Evolutionary conservation across 441 rosid genomes (phyloP).

Genomic region (Populus tomentosa): DNA sequence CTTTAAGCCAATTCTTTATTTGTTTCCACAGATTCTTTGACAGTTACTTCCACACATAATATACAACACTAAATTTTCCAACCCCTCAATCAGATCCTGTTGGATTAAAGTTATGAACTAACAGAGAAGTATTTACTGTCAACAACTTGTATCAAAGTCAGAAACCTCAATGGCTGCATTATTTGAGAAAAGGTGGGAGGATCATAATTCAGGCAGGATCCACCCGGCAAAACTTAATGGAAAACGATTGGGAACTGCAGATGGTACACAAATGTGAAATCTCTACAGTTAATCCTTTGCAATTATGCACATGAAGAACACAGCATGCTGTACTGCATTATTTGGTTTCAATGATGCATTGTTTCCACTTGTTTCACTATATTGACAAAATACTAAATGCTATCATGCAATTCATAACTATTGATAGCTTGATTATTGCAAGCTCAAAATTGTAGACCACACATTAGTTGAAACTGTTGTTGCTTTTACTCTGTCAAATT

Average conservation of each 20-base stretch:
- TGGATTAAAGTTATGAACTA: neutral
- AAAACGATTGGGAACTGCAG: neutral
- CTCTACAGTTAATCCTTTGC: neutral
- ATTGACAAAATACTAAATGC: neutral
- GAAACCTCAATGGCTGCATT: neutral
- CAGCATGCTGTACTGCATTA: conserved; percentile 18
- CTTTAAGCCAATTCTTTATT: too few relatives aligned
- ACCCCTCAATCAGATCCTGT: neutral
- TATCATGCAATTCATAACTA: neutral
- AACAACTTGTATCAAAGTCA: conserved; percentile 1
- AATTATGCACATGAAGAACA: conserved; percentile 2
- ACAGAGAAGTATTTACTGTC: neutral
- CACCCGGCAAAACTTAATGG: neutral
- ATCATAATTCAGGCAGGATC: conserved; percentile 14
- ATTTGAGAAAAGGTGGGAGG: conserved; percentile 2
- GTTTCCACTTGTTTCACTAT: conserved; percentile 4
- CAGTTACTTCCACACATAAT: conserved; percentile 10
- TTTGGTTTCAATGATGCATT: conserved; percentile 4
- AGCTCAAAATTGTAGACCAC: too few relatives aligned
- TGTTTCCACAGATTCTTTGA: too few relatives aligned
- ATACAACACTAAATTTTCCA: neutral
- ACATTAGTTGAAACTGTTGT: neutral
- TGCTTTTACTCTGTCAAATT: neutral
- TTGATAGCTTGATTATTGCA: neutral
- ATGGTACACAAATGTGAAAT: neutral